Evolutionary conservation across 1,284 basidiomycete species (phyloP), one percentile per base, ranked within the genome.

Genomic region (Marasmius sp.): DNA sequence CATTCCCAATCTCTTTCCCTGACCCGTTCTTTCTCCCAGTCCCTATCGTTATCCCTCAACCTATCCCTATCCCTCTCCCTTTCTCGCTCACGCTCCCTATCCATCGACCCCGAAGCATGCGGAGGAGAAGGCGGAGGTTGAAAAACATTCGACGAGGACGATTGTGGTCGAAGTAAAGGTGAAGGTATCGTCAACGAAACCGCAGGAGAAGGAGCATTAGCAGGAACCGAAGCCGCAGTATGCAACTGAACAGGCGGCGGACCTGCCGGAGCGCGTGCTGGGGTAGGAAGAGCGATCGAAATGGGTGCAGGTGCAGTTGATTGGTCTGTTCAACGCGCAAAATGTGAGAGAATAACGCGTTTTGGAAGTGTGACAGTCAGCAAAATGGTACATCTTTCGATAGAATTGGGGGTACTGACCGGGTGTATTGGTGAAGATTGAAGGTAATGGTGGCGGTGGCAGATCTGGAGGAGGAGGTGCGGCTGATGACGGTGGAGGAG

Each of bases 41-140:
- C 50, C 50, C 20, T 51, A n/a, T 51, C 50, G 2, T 27, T 27
- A 27, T 51, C 50, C 20, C 50, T 51, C 37, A 37, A 33, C n/a
- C 52, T 34, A 14, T 33, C 34, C n/a, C 34, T 34, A 7, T 54
- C 52, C n/a, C 52, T 34, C 7, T 54, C 52, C 20, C 52, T 54
- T 6, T 54, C 52, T 18, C 52, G 11, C 12, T 34, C 50, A 18
- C 50, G 6, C 10, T 51, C 50, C 33, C 20, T 51, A 27, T 51
- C 50, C 8, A n/a, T 34, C 11, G 67, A 63, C 18, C 57, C 54
- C 27, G 57, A 37, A 12, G 67, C 64, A 39, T 66, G 68, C n/a
- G 70, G 70, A 48, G 76, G 71, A 1, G 72, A 71, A 8, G 68
- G 67, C 1, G 64, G 69, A n/a, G 63, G 68, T n/a, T 57, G 52